Conservation (phyloP, 331 rosid species). For the Rhamnella rubrinervis region DNA sequence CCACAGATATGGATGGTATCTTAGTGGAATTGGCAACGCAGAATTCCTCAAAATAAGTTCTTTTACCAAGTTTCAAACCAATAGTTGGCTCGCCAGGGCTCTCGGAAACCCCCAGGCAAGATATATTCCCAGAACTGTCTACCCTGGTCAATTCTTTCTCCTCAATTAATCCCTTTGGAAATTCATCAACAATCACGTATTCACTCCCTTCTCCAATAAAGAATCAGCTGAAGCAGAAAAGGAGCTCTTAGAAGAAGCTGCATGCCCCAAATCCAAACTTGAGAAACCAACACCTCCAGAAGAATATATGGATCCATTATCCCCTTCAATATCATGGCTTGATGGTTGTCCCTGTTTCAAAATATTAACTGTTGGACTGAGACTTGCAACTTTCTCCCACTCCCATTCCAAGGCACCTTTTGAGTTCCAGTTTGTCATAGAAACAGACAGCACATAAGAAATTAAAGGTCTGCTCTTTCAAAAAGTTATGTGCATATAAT, state of each 20-base stretch:
- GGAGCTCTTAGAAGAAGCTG: not conserved
- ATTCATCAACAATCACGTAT: not conserved
- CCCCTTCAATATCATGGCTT: not conserved
- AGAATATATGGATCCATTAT: not conserved
- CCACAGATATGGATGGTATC: not conserved
- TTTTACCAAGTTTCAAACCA: not conserved
- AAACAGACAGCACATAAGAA: too few relatives aligned
- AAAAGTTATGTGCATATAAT: too few relatives aligned
- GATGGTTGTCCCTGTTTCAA: not conserved
- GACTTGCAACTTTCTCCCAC: not conserved
- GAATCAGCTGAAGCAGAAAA: not conserved
- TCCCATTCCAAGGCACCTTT: not conserved
- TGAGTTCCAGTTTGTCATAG: not conserved
- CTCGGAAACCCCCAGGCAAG: not conserved
- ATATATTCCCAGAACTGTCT: not conserved
- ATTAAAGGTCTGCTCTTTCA: too few relatives aligned
- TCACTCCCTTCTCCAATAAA: not conserved
- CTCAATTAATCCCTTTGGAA: not conserved
- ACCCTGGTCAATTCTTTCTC: not conserved
- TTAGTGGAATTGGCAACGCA: not conserved
- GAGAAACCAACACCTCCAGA: not conserved
- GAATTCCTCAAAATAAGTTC: not conserved
- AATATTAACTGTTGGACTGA: not conserved
- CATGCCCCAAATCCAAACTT: not conserved
- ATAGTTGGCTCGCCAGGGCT: not conserved